Conservation (phyloP, 805 yeast species). For the Nakazawaea molendinolei region DNA sequence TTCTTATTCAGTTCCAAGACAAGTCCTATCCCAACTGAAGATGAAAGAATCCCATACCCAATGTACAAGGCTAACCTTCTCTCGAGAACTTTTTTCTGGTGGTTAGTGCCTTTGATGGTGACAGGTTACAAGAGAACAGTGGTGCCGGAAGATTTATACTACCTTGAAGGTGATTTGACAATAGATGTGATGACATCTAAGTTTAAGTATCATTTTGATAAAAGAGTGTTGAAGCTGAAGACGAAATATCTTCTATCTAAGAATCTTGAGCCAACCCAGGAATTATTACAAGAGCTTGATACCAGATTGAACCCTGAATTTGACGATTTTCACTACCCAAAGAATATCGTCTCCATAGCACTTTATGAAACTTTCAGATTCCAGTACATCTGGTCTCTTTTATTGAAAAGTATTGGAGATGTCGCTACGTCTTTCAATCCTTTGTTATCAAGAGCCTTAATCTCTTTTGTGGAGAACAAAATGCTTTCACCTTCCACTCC, state of each 20-base stretch:
- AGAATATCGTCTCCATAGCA: constrained; percentile 24
- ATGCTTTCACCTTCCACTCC: constrained; percentile 32
- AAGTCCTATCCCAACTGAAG: constrained; percentile 43
- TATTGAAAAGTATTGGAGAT: constrained; percentile 38
- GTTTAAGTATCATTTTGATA: constrained; percentile 29
- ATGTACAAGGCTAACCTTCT: constrained; percentile 35
- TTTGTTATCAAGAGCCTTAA: constrained; percentile 55
- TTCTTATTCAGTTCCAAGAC: constrained; percentile 41
- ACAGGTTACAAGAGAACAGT: constrained; percentile 71
- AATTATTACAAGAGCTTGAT: constrained; percentile 18
- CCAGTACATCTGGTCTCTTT: constrained; percentile 34
- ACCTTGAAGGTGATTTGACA: constrained; percentile 34
- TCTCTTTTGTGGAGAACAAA: constrained; percentile 51
- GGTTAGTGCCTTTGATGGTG: constrained; percentile 57
- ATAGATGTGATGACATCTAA: constrained; percentile 32
- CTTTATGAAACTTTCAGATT: constrained; percentile 42
- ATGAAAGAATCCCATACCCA: constrained; percentile 46
- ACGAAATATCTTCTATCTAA: constrained; percentile 19
- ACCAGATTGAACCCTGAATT: constrained; percentile 17
- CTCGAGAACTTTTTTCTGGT: constrained; percentile 50
- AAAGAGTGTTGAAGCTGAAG: constrained; percentile 24
- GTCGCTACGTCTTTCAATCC: constrained; percentile 51
- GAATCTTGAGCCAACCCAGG: constrained; percentile 18
- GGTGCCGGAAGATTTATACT: constrained; percentile 54
- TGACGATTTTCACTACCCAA: constrained; percentile 20